Base-by-base conservation (phyloP, 441 rosid genomes). In the Pelargonium cotyledonis region DNA sequence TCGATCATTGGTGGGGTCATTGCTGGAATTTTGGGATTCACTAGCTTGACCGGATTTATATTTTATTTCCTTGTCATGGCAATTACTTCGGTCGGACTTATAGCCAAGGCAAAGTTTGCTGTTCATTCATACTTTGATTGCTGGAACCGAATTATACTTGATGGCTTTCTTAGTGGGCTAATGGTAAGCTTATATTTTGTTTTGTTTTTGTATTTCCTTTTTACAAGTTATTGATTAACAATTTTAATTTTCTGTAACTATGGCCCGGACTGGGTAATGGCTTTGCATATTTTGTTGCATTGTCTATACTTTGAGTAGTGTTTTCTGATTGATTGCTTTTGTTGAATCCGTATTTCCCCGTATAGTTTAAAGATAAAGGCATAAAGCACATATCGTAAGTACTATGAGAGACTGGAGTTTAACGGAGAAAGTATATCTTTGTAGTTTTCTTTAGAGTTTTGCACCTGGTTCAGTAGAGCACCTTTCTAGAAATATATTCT, bases 11-110 rank as follows among this genome's bases (percentile, higher is more conserved):
- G 91, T 64, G 97, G 99, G 47, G 96, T 85, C 65, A 79, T 86
- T 78, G 96, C 97, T 41, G 99, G 99, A 80, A 90, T 95, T 41
- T 75, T 85, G 68, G 99, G 99, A 53, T 88, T 90, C 80, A 95
- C 92, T 1, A 88, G 99, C 68, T 78, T 91, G 74, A 70, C 81
- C 31, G 99, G 99, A 66, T 91, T 95, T 62, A 65, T 95, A 69
- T 65, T 95, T 62, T 95, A 91, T 81, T 92, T 95, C 72, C 81
- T 89, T 26, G 76, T 90, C 73, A 95, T 95, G 99, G 79, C 90
- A 70, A 79, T 89, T 63, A 82, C 97, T 79, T 90, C 99, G 14
- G 73, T 86, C 67, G 96, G 92, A 23, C 92, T 95, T 31, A 72
- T 88, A 71, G 89, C 95, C 62, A 95, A 91, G 88, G 84, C 97